These are phyloP conservation scores for Leishmania mexicana DNA, from an alignment of 208 protist species.

Conservation along the genomic window DNA sequence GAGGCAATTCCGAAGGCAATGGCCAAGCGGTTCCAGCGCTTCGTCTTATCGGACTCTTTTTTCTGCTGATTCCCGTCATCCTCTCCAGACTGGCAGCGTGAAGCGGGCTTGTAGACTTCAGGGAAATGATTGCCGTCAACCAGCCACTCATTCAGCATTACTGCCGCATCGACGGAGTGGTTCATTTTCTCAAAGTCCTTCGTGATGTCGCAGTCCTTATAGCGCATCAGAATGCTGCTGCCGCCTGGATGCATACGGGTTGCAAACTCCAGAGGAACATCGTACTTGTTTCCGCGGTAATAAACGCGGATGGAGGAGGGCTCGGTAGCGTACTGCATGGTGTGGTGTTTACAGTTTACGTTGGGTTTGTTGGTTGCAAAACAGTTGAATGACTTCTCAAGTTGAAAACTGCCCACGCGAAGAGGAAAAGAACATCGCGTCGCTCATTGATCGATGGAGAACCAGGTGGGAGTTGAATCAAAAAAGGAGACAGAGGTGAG, in stretches of 20 bases:
- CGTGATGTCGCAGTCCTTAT: conserved; percentile 33
- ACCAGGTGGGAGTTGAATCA: not conserved
- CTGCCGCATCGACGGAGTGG: conserved; percentile 22
- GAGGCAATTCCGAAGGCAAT: conserved; percentile 1
- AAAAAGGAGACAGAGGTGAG: too few species aligned
- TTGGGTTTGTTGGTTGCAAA: not conserved
- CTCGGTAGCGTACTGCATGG: not conserved
- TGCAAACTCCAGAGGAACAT: conserved; percentile 29
- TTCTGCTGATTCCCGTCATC: not conserved
- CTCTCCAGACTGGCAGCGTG: not conserved
- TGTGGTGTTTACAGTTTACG: not conserved
- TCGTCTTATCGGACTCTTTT: conserved; percentile 2
- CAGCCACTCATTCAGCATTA: conserved; percentile 22
- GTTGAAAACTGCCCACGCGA: not conserved
- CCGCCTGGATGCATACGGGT: conserved; percentile 32
- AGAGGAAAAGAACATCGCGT: not conserved
- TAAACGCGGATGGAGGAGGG: conserved; percentile 19
- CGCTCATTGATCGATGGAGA: not conserved
- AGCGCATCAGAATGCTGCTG: conserved; percentile 27
- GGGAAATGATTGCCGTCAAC: not conserved
- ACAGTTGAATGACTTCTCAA: not conserved
- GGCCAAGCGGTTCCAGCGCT: not conserved
- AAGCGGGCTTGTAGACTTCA: not conserved
- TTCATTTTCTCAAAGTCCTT: conserved; percentile 33
- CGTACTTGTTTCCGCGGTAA: conserved; percentile 35